Evolutionary conservation across 345 rosid species (phyloP), one percentile per base, ranked within the genome.

Genomic region (Arabidopsis thaliana): DNA sequence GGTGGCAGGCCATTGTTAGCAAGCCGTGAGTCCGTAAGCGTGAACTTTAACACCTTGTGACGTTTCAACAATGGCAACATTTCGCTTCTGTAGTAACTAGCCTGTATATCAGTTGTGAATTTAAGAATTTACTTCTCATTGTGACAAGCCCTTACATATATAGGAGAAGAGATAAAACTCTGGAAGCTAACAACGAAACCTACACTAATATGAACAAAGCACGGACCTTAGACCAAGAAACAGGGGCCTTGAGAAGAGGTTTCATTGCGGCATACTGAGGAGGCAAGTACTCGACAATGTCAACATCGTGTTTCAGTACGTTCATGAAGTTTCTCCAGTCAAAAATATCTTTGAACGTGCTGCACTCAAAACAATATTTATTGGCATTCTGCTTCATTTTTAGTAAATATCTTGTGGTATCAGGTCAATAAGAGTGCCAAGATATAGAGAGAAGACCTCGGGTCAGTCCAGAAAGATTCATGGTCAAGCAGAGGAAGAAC

Each of bases 221-320:
- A 5, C 83, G 42, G 25, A 94, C 98, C 99, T 87, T 94, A 0
- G 99, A 94, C 99, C 98, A 94, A n/a, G 99, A 94, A 78, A 94
- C 79, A 33, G 99, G 98, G 52, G 97, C 97, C 82, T 86, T 94
- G 64, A 80, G 48, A 38, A 84, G 84, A 51, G 96, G 96, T 72
- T 86, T 86, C 79, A 72, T 80, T 10, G 71, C 61, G 9, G 87
- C 81, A 37, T 79, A 85, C 25, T 71, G 64, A 11, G 81, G 72
- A 9, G 99, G 97, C 74, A 91, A 72, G 76, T 91, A 91, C 82
- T 91, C 97, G 0, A 90, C 85, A 56, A 94, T 84, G 11, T 87
- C 84, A 56, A 94, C 72, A 53, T 94, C 97, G 9, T 87, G 87
- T 83, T 85, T 88, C 20, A 94, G 66, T 48, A 79, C 86, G 22